Evolutionary conservation across 176 grass and related monocot genomes (phyloP).

Genomic region (Neostapfia colusana): DNA sequence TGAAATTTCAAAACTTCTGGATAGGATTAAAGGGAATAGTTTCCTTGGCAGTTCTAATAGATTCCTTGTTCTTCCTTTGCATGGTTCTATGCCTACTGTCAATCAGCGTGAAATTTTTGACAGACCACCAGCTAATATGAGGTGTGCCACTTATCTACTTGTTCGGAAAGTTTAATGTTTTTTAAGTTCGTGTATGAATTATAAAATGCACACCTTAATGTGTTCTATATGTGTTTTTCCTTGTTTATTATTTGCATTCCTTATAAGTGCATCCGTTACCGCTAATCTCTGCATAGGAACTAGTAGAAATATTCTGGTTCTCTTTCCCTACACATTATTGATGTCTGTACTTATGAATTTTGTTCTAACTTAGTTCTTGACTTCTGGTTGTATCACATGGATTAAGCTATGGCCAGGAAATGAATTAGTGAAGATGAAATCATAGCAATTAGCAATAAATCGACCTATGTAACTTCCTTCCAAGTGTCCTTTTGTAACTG

Average conservation of each 20-base stretch:
- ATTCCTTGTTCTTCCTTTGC: constrained; percentile 85
- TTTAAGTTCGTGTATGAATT: background rate
- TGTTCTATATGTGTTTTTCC: background rate
- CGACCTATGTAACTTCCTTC: background rate
- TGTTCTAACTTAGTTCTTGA: background rate
- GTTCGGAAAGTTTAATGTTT: constrained; percentile 15
- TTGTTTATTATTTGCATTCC: background rate
- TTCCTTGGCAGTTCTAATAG: constrained; percentile 69
- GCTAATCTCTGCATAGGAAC: constrained; percentile 14
- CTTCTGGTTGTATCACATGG: background rate
- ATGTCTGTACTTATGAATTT: background rate
- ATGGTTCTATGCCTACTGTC: constrained; percentile 95
- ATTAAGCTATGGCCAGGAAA: background rate
- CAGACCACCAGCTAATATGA: constrained; percentile 69
- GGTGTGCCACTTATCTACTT: constrained; percentile 43
- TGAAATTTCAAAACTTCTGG: constrained; percentile 93
- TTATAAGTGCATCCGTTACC: background rate
- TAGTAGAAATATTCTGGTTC: background rate
- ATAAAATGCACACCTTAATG: background rate
- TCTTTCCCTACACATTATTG: background rate
- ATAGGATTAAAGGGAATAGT: constrained; percentile 78
- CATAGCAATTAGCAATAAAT: background rate
- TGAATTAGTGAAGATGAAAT: constrained; percentile 1
- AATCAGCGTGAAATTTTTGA: constrained; percentile 98
- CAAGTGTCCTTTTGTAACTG: constrained; percentile 8